Evolutionary conservation across 352 stramenopile genomes (phyloP).

Genomic region (Thalassiosira sp.): DNA sequence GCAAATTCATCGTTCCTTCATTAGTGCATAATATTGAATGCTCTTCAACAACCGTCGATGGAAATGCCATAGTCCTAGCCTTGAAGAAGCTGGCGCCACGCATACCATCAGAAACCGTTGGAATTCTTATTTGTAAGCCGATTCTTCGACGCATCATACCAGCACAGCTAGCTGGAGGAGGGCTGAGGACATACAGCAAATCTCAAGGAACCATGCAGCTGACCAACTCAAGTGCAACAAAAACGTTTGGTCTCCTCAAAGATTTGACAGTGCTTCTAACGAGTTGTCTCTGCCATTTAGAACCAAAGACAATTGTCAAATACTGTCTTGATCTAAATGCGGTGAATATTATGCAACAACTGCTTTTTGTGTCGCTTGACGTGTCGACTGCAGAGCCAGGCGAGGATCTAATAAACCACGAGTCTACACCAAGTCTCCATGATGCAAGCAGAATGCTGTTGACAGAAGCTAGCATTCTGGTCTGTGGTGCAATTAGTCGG

Average conservation of each 20-base stretch:
- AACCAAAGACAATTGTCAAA: conserved; percentile 28
- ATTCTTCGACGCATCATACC: conserved; percentile 30
- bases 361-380: conserved; percentile 18
- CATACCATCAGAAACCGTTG: conserved; percentile 27
- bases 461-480: conserved; percentile 11
- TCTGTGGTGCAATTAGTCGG: conserved; percentile 22
- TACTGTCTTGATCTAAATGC: conserved; percentile 35
- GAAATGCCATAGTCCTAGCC: conserved; percentile 23
- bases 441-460: conserved; percentile 10
- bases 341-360: conserved; percentile 3
- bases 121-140: conserved; percentile 39
- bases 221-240: not conserved
- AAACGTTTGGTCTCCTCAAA: conserved; percentile 11
- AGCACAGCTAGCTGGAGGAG: not conserved
- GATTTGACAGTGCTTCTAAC: conserved; percentile 31
- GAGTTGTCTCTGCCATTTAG: conserved; percentile 27
- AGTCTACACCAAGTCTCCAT: not conserved
- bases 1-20: conserved; percentile 25
- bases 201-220: not conserved
- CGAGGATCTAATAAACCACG: not conserved
- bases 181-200: not conserved
- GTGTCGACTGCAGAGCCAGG: not conserved
- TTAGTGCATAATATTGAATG: conserved; percentile 26
- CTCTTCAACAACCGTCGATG: conserved; percentile 4
- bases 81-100: conserved; percentile 32